Base-by-base conservation (phyloP, 2,329 filamentous ascomycete species). In the Venturiaceae sp. region DNA sequence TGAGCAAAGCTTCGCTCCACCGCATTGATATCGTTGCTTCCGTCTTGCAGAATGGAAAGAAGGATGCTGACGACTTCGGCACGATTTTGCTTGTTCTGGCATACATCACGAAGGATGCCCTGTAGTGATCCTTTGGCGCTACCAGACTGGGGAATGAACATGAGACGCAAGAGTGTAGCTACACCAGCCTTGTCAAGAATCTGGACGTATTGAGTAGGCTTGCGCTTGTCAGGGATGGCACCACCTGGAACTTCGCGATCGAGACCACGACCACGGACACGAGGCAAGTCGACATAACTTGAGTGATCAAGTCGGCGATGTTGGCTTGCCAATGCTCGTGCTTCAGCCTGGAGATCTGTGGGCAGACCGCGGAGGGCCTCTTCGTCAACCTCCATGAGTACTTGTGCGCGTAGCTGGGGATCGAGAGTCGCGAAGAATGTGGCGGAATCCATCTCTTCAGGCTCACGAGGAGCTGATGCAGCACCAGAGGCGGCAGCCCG, bases 101-200 rank as follows among this genome's bases (percentile, higher is more conserved):
- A 97, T 28, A 97, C 86, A 64, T 96, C 90, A 62, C 90, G 84
- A 55, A 99, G 85, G 57, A 99, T 89, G 58, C 87, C 86, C 69
- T 94, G 92, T 57, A 99, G 80, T 60, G 90, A 88, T 62, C 81
- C 84, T 64, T 91, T 89, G 53, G 94, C 87, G 62, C 89, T 94
- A 23, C 89, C 90, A 63, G 92, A 89, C 64, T 96, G 90, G 53
- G 90, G 88, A 66, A 97, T 91, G 71, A 99, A 99, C 92, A 99
- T 96, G 9, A 99, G 81, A n/a, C 95, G 89, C 46, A 99, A 80
- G 34, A 99, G 77, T n/a, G 94, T 97, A 28, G 95, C 94, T 63
- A 99, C 86, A 28, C 95, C 94, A 52, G 92, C 83, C 74, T 96
- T 96, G 72, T 99, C 94, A 32, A 99, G 83, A 87, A 99, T 96